Base-by-base conservation (phyloP, 2,329 filamentous ascomycete species). In the Pestalotiopsis sp. region DNA sequence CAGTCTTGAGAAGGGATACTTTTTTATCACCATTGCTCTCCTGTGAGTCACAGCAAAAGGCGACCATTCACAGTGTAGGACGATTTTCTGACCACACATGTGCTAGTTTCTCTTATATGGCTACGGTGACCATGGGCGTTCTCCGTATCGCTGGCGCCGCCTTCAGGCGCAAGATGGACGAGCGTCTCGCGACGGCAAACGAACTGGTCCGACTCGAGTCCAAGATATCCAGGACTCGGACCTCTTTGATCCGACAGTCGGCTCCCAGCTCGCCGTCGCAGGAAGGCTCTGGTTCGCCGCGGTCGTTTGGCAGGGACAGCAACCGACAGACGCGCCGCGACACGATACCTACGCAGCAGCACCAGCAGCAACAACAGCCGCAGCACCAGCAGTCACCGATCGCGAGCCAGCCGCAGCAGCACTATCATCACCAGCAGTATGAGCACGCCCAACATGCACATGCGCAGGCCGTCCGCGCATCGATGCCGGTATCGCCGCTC, bases 1-100 rank as follows among this genome's bases (percentile, higher is more conserved):
- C 66, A 68, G 72, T 11, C 70, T 79, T 39, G 80, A 81, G 67
- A 75, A 72, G 12, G 73, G 73, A 2, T 81, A 76, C 64, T 82
- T 77, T 66, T 75, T 73, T 66, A 75, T 82, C 36, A 70, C 73
- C 27, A 69, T 77, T 6, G 71, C 68, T 14, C 68, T 81, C 3
- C 69, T 81, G 77, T 81, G 70, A 20, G 78, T 14, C 4, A 31
- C 7, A 12, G 12, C 1, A 14, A 17, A 56, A 13, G 9, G 62
- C 41, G 20, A 4, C 20, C n/a, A 3, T 31, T 0, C 25, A 27
- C 17, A 59, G 0, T 12, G 38, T 36, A n/a, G n/a, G 2, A 12
- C n/a, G 20, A 14, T 20, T 14, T n/a, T 36, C 25, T 36, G 20
- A 62, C 11, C 59, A 17, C 27, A 62, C n/a, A 58, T 45, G 23